These are phyloP conservation scores for Suillus clintonianus DNA, from an alignment of 768 basidiomycete genomes.

Conservation along the genomic window DNA sequence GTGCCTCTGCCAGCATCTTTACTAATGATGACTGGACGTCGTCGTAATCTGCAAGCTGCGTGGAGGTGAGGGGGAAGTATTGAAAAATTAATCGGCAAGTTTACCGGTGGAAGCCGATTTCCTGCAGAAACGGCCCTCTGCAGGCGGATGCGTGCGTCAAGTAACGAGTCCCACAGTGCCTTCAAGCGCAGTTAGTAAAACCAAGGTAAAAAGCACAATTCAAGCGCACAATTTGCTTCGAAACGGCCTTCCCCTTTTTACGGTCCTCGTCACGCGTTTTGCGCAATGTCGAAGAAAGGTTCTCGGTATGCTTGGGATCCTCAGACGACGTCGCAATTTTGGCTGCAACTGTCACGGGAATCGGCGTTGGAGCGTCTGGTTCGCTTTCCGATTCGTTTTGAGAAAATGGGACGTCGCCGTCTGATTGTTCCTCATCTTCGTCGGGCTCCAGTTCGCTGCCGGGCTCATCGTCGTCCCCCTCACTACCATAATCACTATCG, in stretches of 20 bases:
- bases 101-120: slow-evolving; percentile 66
- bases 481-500: slow-evolving; percentile 14
- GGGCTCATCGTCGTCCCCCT: slow-evolving; percentile 29
- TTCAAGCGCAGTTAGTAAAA: slow-evolving; percentile 30
- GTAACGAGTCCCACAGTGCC: slow-evolving; percentile 82
- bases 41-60: slow-evolving; percentile 33
- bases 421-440: slow-evolving; percentile 13
- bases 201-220: slow-evolving; percentile 8
- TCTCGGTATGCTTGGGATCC: slow-evolving; percentile 26
- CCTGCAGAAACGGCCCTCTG: slow-evolving; percentile 76
- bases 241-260: slow-evolving; percentile 82
- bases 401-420: slow-evolving; percentile 8
- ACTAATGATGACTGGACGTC: slow-evolving; percentile 48
- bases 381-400: slow-evolving; percentile 14
- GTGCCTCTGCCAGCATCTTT: slow-evolving; percentile 61
- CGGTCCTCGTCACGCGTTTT: slow-evolving; percentile 68
- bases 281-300: slow-evolving; percentile 54
- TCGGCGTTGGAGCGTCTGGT: neutral
- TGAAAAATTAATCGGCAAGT: slow-evolving; percentile 24
- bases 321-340: slow-evolving; percentile 14
- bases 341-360: slow-evolving; percentile 10
- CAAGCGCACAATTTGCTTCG: slow-evolving; percentile 73
- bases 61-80: slow-evolving; percentile 14
- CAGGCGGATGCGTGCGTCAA: slow-evolving; percentile 89
- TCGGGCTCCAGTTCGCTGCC: slow-evolving; percentile 10